Evolutionary conservation across 805 yeast genomes (phyloP).

Genomic region (Saccharomycopsis olivae): DNA sequence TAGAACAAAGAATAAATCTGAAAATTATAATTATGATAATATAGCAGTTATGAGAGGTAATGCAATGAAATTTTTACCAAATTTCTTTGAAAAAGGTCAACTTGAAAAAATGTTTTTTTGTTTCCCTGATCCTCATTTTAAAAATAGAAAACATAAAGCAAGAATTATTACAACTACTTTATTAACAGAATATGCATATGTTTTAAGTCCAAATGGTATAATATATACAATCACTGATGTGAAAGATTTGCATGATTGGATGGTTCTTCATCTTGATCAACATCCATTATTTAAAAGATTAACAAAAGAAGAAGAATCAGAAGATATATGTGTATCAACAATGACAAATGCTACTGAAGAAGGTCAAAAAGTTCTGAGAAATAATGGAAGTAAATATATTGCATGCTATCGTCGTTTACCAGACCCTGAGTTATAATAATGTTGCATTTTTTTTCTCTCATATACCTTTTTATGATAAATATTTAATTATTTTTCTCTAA

Average conservation of each 20-base stretch:
- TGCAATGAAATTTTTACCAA: constrained; percentile 95
- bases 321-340: constrained; percentile 70
- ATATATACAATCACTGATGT: constrained; percentile 95
- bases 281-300: neutral
- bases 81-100: constrained; percentile 78
- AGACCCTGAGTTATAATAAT: constrained; percentile 31
- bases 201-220: constrained; percentile 75
- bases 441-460: constrained; percentile 5
- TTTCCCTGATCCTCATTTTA: constrained; percentile 99
- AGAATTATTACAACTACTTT: constrained; percentile 87
- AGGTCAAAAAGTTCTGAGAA: constrained; percentile 91
- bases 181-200: constrained; percentile 86
- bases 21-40: constrained; percentile 53
- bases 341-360: constrained; percentile 96
- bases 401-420: constrained; percentile 80
- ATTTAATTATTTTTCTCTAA: too few relatives aligned
- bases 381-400: constrained; percentile 74
- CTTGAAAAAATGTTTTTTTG: constrained; percentile 90
- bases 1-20: constrained; percentile 37
- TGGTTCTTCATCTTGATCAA: constrained; percentile 74
- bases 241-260: constrained; percentile 87
- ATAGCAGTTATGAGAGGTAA: constrained; percentile 87
- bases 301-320: neutral
- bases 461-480: too few relatives aligned
- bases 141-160: constrained; percentile 94